Evolutionary conservation across 2,329 filamentous ascomycete species (phyloP), one percentile per base, ranked within the genome.

Genomic region (Talaromyces verruculosus): DNA sequence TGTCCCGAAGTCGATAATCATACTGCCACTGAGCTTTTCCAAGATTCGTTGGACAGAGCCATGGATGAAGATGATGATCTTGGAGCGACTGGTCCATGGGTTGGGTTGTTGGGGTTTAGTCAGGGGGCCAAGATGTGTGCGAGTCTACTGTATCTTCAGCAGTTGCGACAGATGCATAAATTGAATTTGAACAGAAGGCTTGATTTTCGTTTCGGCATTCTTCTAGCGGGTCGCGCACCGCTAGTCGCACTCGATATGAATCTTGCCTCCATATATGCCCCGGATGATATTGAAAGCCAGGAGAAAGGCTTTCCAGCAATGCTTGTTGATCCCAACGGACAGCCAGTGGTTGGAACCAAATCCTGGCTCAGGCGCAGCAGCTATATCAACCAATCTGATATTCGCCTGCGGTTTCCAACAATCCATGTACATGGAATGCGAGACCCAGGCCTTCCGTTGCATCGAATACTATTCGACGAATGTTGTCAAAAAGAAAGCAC

Each of bases 391-490:
- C 17, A 30, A 10, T 25, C 57, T 17, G 19, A 30, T 15, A 13
- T 37, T 55, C 57, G 63, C 8, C 73, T 90, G 66, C 78, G 73
- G 28, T 71, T 87, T 58, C 88, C 88, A 33, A 90, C 89, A 0
- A 75, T 91, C 5, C 89, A 91, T 77, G 87, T 91, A 0, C 89
- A 91, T 77, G 89, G 89, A 0, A 69, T 88, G 68, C 78, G 79
- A n/a, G 88, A 90, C 75, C 80, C 84, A 0, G 87, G 87, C 0
- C 72, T 92, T 25, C 78, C 84, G 66, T 76, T 86, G 51, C 89
- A 91, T 73, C 77, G 83, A 65, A 78, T 82, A 72, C 71, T 89
- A 69, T 72, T 87, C 59, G 75, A 85, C 8, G 76, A 84, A 62
- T 92, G 88, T 74, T 91, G 87, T 72, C 81, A 86, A 59, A 73